Evolutionary conservation across 805 yeast genomes (phyloP), one percentile per base, ranked within the genome.

Genomic region (Barnettozyma sucrosica): DNA sequence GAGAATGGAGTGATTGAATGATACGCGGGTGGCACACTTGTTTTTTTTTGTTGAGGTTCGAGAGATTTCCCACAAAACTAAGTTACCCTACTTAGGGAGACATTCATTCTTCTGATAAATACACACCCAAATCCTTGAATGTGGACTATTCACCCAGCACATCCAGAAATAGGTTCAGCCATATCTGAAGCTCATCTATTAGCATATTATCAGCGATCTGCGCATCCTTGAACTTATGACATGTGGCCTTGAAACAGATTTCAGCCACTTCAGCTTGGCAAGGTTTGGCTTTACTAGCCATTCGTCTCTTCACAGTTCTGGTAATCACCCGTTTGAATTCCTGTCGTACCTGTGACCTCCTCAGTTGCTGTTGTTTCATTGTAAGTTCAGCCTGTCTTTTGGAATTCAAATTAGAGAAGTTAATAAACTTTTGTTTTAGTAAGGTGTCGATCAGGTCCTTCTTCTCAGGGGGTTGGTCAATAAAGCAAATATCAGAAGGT

Each of bases 191-290:
- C n/a, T 53, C 62, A 5, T 30, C 21, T 7, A 41, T 43, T 7
- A 46, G 47, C 10, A 41, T 28, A 5, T 47, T 49, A 13, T 47
- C 34, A 3, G 53, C 16, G 7, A 49, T 51, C n/a, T 39, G 13
- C n/a, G 50, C 16, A 5, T 30, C 28, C 48, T 46, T 54, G 34
- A 53, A 59, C 47, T 47, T 51, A 44, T 54, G 58, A 18, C 44
- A 45, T 57, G 56, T 54, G 3, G 57, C 58, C 36, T 49, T 54
- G 42, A 47, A 52, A 25, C 63, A 56, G 9, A 59, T 50, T 20
- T 60, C 63, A 2, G 57, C 61, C 2, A 58, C 54, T 38, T 60
- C 62, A 9, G 33, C 47, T 39, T 59, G 61, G 2, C 45, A 14
- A 0, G 51, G 42, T 33, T 50, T 54, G 3, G 54, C 45, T 14